Evolutionary conservation across 768 basidiomycete genomes (phyloP).

Genomic region (Rhodocollybia butyracea): DNA sequence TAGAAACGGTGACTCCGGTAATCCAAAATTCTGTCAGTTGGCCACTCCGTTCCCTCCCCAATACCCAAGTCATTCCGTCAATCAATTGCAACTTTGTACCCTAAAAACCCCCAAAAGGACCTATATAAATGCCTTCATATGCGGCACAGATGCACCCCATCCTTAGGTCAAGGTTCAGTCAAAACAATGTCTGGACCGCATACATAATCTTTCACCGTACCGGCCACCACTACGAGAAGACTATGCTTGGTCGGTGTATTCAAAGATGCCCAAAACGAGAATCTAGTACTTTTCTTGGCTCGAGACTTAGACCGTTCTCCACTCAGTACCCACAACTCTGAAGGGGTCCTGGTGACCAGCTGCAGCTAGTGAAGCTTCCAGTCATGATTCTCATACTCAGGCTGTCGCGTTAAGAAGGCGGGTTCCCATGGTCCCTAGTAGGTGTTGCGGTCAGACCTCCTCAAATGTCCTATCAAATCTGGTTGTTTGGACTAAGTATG

Average conservation of each 20-base stretch:
- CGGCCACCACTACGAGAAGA: constrained; percentile 25
- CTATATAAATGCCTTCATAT: too few species aligned
- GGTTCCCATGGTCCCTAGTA: constrained; percentile 29
- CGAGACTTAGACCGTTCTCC: constrained; percentile 27
- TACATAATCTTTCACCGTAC: background rate
- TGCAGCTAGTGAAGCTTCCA: constrained; percentile 25
- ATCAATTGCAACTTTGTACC: too few species aligned
- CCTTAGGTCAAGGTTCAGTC: constrained; percentile 26
- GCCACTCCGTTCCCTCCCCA: too few species aligned
- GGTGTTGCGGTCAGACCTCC: too few species aligned
- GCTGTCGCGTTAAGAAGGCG: constrained; percentile 25
- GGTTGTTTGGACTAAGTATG: constrained; percentile 19
- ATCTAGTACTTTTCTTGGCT: too few species aligned
- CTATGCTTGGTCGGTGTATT: constrained; percentile 25
- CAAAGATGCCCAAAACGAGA: too few species aligned
- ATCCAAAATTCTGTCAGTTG: too few species aligned
- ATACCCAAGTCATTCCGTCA: too few species aligned
- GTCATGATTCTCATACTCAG: constrained; percentile 28
- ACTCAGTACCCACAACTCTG: constrained; percentile 28
- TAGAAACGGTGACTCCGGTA: too few species aligned
- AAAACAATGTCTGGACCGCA: background rate
- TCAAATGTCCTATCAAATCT: too few species aligned
- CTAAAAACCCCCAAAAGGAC: too few species aligned
- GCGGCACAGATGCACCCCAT: too few species aligned
- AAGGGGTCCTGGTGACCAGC: constrained; percentile 29